These are phyloP conservation scores for Leucocoprinus sp. DNA, from an alignment of 768 basidiomycete genomes.

Conservation along the genomic window DNA sequence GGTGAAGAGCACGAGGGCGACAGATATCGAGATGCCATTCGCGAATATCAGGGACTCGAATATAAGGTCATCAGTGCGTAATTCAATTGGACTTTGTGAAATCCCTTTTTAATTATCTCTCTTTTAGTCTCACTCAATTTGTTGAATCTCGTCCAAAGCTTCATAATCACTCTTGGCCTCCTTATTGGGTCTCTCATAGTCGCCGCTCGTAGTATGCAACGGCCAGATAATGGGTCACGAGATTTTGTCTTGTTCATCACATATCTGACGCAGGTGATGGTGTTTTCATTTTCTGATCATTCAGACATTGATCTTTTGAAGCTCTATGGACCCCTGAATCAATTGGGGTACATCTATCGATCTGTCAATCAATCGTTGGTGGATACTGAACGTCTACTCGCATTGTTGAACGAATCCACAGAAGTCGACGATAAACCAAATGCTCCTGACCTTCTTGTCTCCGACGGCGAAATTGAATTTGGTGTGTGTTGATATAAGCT, in stretches of 20 bases:
- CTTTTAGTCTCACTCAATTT: constrained; percentile 57
- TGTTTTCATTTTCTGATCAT: neutral
- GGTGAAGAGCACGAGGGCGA: constrained; percentile 73
- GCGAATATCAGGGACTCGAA: constrained; percentile 66
- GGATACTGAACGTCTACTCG: constrained; percentile 78
- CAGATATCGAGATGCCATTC: constrained; percentile 64
- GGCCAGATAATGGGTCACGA: constrained; percentile 36
- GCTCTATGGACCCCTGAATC: constrained; percentile 69
- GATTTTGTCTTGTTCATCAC: constrained; percentile 77
- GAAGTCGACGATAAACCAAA: constrained; percentile 79
- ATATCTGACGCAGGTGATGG: constrained; percentile 65
- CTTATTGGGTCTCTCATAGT: constrained; percentile 79
- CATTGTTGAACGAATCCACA: constrained; percentile 71
- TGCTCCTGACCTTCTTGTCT: constrained; percentile 64
- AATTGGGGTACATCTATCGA: constrained; percentile 73
- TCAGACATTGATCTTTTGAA: constrained; percentile 18
- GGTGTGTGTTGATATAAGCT: constrained; percentile 36
- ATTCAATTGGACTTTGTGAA: constrained; percentile 5
- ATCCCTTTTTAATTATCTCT: constrained; percentile 3
- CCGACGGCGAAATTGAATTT: constrained; percentile 81
- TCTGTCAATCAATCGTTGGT: constrained; percentile 68
- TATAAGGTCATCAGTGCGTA: constrained; percentile 64
- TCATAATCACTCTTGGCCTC: constrained; percentile 75
- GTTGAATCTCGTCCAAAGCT: constrained; percentile 71
- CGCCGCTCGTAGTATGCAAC: constrained; percentile 54